Conservation (phyloP, 2,329 filamentous ascomycete species). For the Beauveria sp. region DNA sequence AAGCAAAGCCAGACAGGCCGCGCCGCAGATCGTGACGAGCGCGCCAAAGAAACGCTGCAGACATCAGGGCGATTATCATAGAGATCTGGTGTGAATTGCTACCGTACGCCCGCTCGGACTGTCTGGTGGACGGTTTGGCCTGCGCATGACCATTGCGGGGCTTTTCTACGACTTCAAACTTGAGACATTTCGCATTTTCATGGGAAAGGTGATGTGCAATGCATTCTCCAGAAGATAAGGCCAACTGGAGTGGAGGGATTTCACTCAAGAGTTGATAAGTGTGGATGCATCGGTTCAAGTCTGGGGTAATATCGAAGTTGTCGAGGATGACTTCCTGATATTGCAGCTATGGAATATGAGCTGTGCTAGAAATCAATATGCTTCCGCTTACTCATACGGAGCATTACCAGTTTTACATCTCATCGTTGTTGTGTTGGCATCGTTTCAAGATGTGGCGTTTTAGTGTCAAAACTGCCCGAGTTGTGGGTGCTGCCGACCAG, state of each 20-base stretch:
- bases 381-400: neutral
- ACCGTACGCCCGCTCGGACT: too few relatives aligned
- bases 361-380: neutral
- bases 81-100: too few relatives aligned
- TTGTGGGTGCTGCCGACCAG: neutral
- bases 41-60: conserved; percentile 34
- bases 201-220: too few relatives aligned
- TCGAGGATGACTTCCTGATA: neutral
- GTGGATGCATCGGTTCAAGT: too few relatives aligned
- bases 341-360: neutral
- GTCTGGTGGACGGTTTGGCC: too few relatives aligned
- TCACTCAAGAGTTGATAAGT: too few relatives aligned
- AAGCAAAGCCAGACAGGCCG: conserved; percentile 31
- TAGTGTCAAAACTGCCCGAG: neutral
- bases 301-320: too few relatives aligned
- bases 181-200: too few relatives aligned
- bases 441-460: neutral
- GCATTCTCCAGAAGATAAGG: too few relatives aligned
- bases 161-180: too few relatives aligned
- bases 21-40: conserved; percentile 24
- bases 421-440: neutral
- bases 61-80: conserved; percentile 21
- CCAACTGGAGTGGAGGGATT: too few relatives aligned
- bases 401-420: neutral
- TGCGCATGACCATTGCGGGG: too few relatives aligned